Evolutionary conservation across 2,329 filamentous ascomycete genomes (phyloP).

Genomic region (Xylaria sp.): DNA sequence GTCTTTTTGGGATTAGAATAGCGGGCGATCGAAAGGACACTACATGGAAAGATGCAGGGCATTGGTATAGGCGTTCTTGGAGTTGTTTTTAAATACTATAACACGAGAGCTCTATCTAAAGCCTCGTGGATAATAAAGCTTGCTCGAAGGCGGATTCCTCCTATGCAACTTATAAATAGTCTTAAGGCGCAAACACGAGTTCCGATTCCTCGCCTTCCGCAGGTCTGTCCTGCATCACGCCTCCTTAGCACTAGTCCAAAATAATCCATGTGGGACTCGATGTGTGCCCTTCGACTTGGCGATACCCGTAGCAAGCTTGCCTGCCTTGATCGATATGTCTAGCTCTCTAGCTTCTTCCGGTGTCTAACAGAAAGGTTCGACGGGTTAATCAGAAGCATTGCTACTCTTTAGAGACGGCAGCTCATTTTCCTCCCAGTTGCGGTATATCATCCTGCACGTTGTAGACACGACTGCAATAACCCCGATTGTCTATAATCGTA

Average conservation of each 20-base stretch:
- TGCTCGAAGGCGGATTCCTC: background rate
- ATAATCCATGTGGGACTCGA: background rate
- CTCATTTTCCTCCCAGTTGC: background rate
- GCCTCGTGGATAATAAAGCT: conserved; percentile 12
- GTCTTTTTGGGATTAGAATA: conserved; percentile 34
- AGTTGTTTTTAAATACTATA: conserved; percentile 22
- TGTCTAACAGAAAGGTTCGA: background rate
- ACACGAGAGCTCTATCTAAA: conserved; percentile 4
- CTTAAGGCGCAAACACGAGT: background rate
- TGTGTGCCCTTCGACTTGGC: conserved; percentile 1
- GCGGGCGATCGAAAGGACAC: conserved; percentile 31
- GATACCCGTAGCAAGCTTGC: background rate
- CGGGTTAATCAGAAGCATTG: background rate
- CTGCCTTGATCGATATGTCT: background rate
- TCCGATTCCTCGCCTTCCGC: background rate
- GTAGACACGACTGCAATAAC: background rate
- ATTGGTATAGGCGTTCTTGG: conserved; percentile 47
- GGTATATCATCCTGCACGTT: background rate
- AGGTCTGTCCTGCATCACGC: background rate
- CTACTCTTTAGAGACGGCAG: background rate
- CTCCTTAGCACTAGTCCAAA: background rate
- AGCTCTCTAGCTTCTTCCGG: background rate
- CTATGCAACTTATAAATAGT: background rate
- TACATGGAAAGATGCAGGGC: conserved; percentile 38
- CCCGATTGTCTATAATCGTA: background rate